Conservation (phyloP, 176 grass and related monocot species). For the Aegilops bicornis region DNA sequence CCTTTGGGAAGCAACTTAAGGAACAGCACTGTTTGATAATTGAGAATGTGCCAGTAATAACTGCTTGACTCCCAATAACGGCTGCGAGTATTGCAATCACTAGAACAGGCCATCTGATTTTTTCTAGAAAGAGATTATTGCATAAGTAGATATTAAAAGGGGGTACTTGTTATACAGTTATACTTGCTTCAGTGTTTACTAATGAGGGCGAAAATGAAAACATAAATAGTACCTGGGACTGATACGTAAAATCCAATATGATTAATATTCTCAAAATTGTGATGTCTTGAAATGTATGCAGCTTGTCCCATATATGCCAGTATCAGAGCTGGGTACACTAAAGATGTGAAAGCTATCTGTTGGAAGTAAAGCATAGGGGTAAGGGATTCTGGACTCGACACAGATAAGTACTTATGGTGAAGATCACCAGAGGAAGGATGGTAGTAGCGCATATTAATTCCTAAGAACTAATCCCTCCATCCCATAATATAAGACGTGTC, state of each 20-base stretch:
- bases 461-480: neutral
- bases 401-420: neutral
- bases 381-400: slow-evolving; percentile 4
- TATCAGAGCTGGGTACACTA: slow-evolving; percentile 84
- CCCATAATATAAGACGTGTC: no score
- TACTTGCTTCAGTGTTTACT: neutral
- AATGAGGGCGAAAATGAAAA: slow-evolving; percentile 5
- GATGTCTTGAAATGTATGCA: slow-evolving; percentile 91
- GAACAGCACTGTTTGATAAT: slow-evolving; percentile 90
- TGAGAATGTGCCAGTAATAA: slow-evolving; percentile 94
- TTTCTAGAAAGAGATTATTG: slow-evolving; percentile 61
- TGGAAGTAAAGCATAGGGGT: slow-evolving; percentile 25
- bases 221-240: slow-evolving; percentile 71
- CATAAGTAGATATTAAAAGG: slow-evolving; percentile 19
- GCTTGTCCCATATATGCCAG: slow-evolving; percentile 99
- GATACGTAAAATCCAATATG: slow-evolving; percentile 95
- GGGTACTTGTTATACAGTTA: neutral
- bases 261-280: slow-evolving; percentile 57
- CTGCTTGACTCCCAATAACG: slow-evolving; percentile 81
- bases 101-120: slow-evolving; percentile 92
- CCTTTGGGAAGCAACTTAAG: slow-evolving; percentile 78
- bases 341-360: slow-evolving; percentile 83
- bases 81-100: slow-evolving; percentile 78
- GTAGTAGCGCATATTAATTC: neutral
- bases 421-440: neutral